Evolutionary conservation across 257 asterid species (phyloP).

Genomic region (Solanum peruvianum): DNA sequence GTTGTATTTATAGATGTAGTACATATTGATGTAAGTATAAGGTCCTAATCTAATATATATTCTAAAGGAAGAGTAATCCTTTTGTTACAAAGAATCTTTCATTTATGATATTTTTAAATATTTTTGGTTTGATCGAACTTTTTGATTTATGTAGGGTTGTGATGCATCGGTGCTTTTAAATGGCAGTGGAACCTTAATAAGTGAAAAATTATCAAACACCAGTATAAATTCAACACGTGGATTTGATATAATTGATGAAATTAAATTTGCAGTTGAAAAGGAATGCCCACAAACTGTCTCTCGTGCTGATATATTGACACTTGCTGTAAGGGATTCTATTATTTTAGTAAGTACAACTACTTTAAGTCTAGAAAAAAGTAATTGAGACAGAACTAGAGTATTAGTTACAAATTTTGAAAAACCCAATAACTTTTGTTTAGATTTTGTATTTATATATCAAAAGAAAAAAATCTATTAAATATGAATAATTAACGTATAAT

Average conservation of each 20-base stretch:
- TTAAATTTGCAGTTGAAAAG: constrained; percentile 23
- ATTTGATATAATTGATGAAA: constrained; percentile 30
- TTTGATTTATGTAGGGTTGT: constrained; percentile 20
- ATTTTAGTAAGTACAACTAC: neutral
- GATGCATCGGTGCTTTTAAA: constrained; percentile 46
- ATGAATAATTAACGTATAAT: neutral
- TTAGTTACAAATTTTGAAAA: neutral
- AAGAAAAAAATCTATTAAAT: neutral
- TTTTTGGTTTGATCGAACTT: neutral
- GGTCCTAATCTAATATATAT: too few species aligned
- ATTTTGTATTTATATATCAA: neutral
- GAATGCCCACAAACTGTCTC: constrained; percentile 40
- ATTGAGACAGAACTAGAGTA: neutral
- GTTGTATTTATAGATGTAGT: too few species aligned
- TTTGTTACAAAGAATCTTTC: too few species aligned
- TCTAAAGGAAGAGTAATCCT: too few species aligned
- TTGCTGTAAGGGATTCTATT: constrained; percentile 35
- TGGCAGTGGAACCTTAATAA: constrained; percentile 3
- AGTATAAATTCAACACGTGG: constrained; percentile 38
- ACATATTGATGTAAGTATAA: too few species aligned
- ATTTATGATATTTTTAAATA: too few species aligned
- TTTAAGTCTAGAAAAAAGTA: neutral
- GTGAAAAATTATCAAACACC: constrained; percentile 38
- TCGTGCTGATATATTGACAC: constrained; percentile 37
- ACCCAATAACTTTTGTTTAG: neutral